Evolutionary conservation across 139 green algal genomes (phyloP), one percentile per base, ranked within the genome.

Genomic region (Eudorina sp.): DNA sequence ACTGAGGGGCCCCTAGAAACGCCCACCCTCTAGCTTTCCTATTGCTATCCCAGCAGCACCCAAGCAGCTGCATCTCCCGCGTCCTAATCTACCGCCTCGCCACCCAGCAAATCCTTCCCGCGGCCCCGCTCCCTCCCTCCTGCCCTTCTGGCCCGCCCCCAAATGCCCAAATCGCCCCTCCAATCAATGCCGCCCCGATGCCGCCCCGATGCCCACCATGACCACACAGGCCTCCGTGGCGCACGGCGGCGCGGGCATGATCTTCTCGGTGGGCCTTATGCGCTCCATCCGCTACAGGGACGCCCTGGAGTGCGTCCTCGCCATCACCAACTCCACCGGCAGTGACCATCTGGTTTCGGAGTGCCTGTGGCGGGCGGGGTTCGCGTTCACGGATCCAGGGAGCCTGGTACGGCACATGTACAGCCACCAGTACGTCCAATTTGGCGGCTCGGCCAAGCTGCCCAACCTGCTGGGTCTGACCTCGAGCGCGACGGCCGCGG

Each of bases 251-350:
- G 62, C 62, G 3, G 81, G 81, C 62, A 66, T 87, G 43, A 77
- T 87, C n/a, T 68, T 87, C 43, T 64, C 40, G n/a, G 81, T 87
- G 45, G 81, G 81, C 16, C 81, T 87, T 11, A 5, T 87, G n/a
- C 62, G 62, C 7, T 18, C 16, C 18, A 34, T 87, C 2, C 4
- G n/a, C n/a, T 51, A 31, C 34, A 6, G 14, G 18, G 6, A 16
- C 45, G 45, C 45, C 2, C 60, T 87, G 18, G 23, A 11, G 19
- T 87, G 81, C 62, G 40, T 87, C 29, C 58, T 34, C 11, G 29
- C 25, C 31, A 38, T 72, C 53, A 70, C n/a, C 19, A 70, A 84
- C 38, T 19, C 53, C 21, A 23, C 55, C 78, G 55, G 78, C 38
- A 55, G 78, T n/a, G 79, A 86, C 60, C 43, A 45, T 29, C 58